Evolutionary conservation across 352 stramenopile species (phyloP), one percentile per base, ranked within the genome.

Genomic region (Globisporangium okanoganense): DNA sequence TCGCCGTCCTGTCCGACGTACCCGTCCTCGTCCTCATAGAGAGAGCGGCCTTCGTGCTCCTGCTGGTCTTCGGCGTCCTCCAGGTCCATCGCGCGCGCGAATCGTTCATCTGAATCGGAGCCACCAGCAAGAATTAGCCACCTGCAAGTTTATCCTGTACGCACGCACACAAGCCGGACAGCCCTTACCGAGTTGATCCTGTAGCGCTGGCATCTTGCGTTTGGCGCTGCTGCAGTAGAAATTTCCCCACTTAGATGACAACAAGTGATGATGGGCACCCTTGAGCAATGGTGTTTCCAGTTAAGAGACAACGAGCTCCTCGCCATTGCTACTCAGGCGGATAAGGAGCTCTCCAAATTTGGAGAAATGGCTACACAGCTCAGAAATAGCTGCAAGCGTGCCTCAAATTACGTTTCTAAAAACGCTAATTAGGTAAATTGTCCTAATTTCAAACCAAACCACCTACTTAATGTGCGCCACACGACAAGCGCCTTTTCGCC

Each of bases 111-210:
- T 85, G 18, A 62, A 29, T n/a, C 1, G 5, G 22, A 35, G 13
- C 29, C 18, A 35, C 13, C 18, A 40, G 24, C 48, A 41, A 5
- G 18, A 47, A 24, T n/a, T 29, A 12, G 22, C 4, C 25, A 22
- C 10, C 16, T n/a, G n/a, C n/a, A n/a, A n/a, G 6, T 4, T 50
- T 22, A 51, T 20, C 3, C 29, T 60, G 38, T 14, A 4, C 56
- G 57, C 5, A 57, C 31, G 25, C 9, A 49, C 14, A 24, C 25
- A 52, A 27, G 29, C 31, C 38, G 16, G 29, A 33, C 6, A 38
- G 33, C 40, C 25, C 61, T 8, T 52, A 85, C 76, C 67, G 22
- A 85, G 60, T 56, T 79, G 64, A 35, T 79, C 74, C 27, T 78
- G 70, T 24, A 79, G 58, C 58, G 69, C 66, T 16, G 70, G 71